A percentile compares a stretch with the other conserved stretches of the same genome.
These are phyloP conservation scores for Globisporangium cylindrosporum DNA, from an alignment of 352 stramenopile genomes.

Conservation along the genomic window DNA sequence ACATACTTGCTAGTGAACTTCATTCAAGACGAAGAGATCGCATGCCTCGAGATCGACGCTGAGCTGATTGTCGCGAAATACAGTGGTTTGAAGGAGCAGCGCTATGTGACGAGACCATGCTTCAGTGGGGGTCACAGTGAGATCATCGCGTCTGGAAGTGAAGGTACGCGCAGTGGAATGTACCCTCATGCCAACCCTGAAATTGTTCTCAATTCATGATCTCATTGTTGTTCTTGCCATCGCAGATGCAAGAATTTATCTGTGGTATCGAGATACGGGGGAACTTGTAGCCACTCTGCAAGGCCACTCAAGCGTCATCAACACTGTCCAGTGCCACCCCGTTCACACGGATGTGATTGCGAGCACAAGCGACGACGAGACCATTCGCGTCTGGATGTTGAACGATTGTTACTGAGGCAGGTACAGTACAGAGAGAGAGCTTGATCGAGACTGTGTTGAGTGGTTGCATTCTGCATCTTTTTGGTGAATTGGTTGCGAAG, in stretches of 20 bases:
- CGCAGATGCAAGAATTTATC: constrained; percentile 50
- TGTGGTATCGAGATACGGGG: constrained; percentile 61
- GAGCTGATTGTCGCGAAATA: constrained; percentile 48
- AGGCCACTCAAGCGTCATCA: constrained; percentile 68
- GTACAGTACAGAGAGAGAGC: background rate
- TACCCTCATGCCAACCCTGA: background rate
- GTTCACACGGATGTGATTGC: constrained; percentile 46
- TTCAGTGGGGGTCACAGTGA: constrained; percentile 52
- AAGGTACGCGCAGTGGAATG: constrained; percentile 38
- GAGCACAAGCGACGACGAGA: constrained; percentile 76
- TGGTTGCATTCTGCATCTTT: background rate
- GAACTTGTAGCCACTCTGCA: constrained; percentile 34
- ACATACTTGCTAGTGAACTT: constrained; percentile 62
- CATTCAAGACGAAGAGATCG: constrained; percentile 58
- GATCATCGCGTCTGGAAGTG: constrained; percentile 59
- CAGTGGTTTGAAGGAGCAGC: constrained; percentile 51
- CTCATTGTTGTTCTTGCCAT: background rate
- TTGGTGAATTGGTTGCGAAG: background rate
- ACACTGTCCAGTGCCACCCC: constrained; percentile 61
- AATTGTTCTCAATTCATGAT: background rate
- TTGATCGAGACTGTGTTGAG: background rate
- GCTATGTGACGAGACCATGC: constrained; percentile 62
- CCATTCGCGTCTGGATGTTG: constrained; percentile 46
- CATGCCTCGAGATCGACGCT: constrained; percentile 44
- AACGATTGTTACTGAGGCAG: constrained; percentile 4